Evolutionary conservation across 2,329 filamentous ascomycete species (phyloP).

Genomic region (Pseudogymnoascus sp.): DNA sequence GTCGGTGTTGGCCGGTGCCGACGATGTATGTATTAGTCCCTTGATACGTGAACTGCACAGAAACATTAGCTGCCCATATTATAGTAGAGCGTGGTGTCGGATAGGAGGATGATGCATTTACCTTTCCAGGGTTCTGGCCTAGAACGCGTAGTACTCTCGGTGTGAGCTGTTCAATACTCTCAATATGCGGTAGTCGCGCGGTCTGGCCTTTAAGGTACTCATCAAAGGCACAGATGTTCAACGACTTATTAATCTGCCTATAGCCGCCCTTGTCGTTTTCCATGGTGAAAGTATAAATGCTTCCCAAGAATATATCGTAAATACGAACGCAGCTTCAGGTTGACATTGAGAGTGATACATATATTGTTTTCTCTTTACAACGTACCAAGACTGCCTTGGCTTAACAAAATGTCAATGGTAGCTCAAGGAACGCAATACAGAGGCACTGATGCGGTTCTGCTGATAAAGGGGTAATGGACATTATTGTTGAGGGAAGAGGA

Average conservation of each 20-base stretch:
- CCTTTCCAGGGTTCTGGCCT: slow-evolving; percentile 84
- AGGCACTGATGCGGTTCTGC: background rate
- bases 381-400: background rate
- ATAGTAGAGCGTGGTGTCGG: slow-evolving; percentile 42
- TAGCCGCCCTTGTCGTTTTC: background rate
- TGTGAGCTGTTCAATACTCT: slow-evolving; percentile 70
- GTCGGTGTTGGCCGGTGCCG: slow-evolving; percentile 62
- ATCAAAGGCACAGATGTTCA: background rate
- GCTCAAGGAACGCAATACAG: background rate
- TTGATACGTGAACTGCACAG: slow-evolving; percentile 50
- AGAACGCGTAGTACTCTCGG: slow-evolving; percentile 74
- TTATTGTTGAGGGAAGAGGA: too few relatives aligned
- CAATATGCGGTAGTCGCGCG: slow-evolving; percentile 54
- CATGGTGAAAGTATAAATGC: background rate
- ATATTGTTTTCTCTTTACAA: background rate
- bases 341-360: background rate
- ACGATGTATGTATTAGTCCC: slow-evolving; percentile 94
- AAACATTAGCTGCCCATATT: slow-evolving; percentile 59
- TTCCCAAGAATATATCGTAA: background rate
- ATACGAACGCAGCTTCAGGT: background rate
- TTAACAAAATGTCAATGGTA: background rate
- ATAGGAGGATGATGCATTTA: slow-evolving; percentile 27
- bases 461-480: background rate
- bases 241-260: background rate
- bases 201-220: slow-evolving; percentile 42